These are phyloP conservation scores for Diaporthe humulicola DNA, from an alignment of 2,329 filamentous ascomycete species.

Conservation along the genomic window DNA sequence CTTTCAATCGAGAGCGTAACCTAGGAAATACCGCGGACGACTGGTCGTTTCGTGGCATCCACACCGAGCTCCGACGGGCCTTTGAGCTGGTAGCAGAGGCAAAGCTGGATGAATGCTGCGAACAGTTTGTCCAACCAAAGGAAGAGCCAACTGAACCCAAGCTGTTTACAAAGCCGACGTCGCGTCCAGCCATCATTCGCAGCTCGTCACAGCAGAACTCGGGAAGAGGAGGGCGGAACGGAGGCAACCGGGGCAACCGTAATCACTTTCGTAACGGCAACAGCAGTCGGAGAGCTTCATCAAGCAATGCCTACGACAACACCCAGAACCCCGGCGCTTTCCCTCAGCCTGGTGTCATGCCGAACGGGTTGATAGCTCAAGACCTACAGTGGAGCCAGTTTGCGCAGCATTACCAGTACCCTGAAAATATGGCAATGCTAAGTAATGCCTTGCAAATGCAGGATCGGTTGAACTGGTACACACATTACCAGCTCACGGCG, in stretches of 20 bases:
- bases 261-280: slow-evolving; percentile 60
- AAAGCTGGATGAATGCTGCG: slow-evolving; percentile 86
- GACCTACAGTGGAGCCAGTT: slow-evolving; percentile 51
- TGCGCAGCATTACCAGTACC: slow-evolving; percentile 38
- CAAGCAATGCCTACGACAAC: slow-evolving; percentile 65
- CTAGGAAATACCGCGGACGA: slow-evolving; percentile 97
- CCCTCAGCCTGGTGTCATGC: slow-evolving; percentile 54
- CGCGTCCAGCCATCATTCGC: slow-evolving; percentile 69
- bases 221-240: slow-evolving; percentile 60
- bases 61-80: slow-evolving; percentile 88
- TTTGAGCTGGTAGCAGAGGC: slow-evolving; percentile 85
- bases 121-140: slow-evolving; percentile 88
- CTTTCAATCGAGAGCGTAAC: slow-evolving; percentile 91
- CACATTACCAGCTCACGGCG: slow-evolving; percentile 59
- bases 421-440: slow-evolving; percentile 38
- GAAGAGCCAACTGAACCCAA: slow-evolving; percentile 72
- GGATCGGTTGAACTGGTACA: slow-evolving; percentile 61
- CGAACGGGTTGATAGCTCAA: slow-evolving; percentile 37
- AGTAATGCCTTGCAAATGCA: slow-evolving; percentile 54
- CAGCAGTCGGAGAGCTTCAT: slow-evolving; percentile 65
- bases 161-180: slow-evolving; percentile 69
- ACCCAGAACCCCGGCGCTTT: slow-evolving; percentile 55
- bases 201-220: slow-evolving; percentile 72
- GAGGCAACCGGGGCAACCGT: slow-evolving; percentile 62
- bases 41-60: slow-evolving; percentile 91